Base-by-base conservation (phyloP, 2,329 filamentous ascomycete genomes). In the Paracorniculantispora psalliotae region DNA sequence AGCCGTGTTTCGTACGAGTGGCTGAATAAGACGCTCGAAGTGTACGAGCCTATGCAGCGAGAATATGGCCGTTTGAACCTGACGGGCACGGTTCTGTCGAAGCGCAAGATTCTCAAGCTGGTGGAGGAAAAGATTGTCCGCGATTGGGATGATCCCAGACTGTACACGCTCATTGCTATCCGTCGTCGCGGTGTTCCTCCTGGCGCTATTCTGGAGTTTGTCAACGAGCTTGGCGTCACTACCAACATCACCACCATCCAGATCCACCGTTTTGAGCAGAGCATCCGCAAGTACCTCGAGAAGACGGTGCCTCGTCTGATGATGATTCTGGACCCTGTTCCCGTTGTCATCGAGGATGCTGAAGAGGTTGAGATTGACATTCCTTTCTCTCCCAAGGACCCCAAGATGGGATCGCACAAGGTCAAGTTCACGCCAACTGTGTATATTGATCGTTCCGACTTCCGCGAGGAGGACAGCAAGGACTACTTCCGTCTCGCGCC, bases 21-120 rank as follows among this genome's bases (percentile, higher is more conserved):
- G 85, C 79, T 97, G 35, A 90, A 94, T 72, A 86, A 91, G 73
- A 83, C 85, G 12, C 80, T 96, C 15, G 90, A 86, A 37, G 86
- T 96, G 59, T 96, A 96, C 73, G 84, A 91, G 68, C 92, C 93
- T 1, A 96, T 96, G 91, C 93, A 97, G 81, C 81, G 93, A 71
- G 92, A 96, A 75, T 96, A 83, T 65, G 82, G 73, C 9, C 69
- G 74, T 39, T 66, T 77, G 5, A 96, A 90, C 64, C 82, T 97
- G 33, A 87, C 85, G 10, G 92, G 92, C 17, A 96, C 92, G 0
- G 87, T 97, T 57, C 81, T 96, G 61, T 92, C 88, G 35, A 97
- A 97, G 78, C 83, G 93, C 59, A 88, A 90, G 68, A 88, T 97
- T 62, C 83, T 86, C 63, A 88, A 89, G 74, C 77, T 97, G 5